Base-by-base conservation (phyloP, 148 eudicot species). In the Fallopia convolvulus region DNA sequence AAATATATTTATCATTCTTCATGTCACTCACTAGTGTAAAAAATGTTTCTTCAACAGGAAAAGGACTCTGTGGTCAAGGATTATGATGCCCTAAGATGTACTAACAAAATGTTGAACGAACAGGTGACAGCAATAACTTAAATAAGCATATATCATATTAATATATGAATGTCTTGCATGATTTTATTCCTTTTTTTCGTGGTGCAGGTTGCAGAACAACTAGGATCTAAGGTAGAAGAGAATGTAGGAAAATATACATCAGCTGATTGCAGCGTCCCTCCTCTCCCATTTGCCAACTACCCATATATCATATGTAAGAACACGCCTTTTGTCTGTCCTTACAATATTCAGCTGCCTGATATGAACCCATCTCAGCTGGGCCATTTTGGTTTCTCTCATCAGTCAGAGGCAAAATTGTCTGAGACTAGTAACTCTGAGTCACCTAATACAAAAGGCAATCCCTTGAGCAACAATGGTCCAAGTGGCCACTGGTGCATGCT, bases 21-120 rank as follows among this genome's bases (percentile, higher is more conserved):
- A 36, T 36, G 72, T 15, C 44, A 68, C 39, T 68, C 46, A 36
- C 46, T 36, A 5, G 72, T 68, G 33, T 50, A 56, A 15, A 42
- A 46, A n/a, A 63, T 9, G 58, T 75, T 75, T 70, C 21, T 74
- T 77, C 14, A 36, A 70, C 63, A 94, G 97, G 83, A 79, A 52
- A 92, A 86, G 88, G 89, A 88, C 49, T 70, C 75, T 80, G 91
- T 86, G 0, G 70, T 81, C 50, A 77, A 79, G 56, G 86, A 87
- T 80, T 88, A 80, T 60, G 81, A 86, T 49, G 82, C 88, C 72
- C 81, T 92, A 72, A 89, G 84, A 82, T 84, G 41, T 15, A 75
- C 77, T 21, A 94, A 92, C 74, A 80, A 78, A 40, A 74, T 78
- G 60, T 84, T 94, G 20, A 94, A 86, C 81, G 84, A 82, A 68